These are phyloP conservation scores for Telfairia occidentalis DNA, from an alignment of 331 rosid species.

Conservation along the genomic window DNA sequence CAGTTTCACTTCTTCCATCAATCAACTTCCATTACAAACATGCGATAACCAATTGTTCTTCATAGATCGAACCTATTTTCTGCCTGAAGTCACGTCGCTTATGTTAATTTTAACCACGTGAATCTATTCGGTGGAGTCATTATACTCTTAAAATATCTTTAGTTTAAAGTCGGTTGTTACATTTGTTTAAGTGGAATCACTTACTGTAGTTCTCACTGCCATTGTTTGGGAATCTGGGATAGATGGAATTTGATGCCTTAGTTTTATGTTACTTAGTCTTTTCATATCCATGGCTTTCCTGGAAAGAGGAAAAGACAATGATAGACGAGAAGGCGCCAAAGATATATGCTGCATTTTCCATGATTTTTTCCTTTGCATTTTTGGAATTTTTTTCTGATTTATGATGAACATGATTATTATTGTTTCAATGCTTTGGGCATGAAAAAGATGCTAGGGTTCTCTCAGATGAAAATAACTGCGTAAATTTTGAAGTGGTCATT, in stretches of 20 bases:
- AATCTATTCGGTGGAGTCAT: not conserved
- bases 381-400: not conserved
- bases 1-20: not conserved
- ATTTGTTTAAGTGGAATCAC: not conserved
- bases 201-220: not conserved
- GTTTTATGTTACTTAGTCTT: not conserved
- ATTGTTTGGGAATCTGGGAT: not conserved
- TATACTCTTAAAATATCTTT: not conserved
- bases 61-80: not conserved
- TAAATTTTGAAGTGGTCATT: not conserved
- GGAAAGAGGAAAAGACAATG: not conserved
- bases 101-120: not conserved
- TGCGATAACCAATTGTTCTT: not conserved
- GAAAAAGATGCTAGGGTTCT: not conserved
- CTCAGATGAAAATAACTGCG: not conserved
- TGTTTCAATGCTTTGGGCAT: not conserved
- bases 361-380: not conserved
- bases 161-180: not conserved
- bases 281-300: constrained; percentile 5
- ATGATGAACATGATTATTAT: not conserved
- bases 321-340: not conserved
- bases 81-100: not conserved
- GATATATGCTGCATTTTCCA: not conserved
- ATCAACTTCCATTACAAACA: not conserved
- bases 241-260: not conserved